phyloP scores from a whole-genome alignment of 257 asterid genomes.

The Marsdenia floribunda region DNA sequence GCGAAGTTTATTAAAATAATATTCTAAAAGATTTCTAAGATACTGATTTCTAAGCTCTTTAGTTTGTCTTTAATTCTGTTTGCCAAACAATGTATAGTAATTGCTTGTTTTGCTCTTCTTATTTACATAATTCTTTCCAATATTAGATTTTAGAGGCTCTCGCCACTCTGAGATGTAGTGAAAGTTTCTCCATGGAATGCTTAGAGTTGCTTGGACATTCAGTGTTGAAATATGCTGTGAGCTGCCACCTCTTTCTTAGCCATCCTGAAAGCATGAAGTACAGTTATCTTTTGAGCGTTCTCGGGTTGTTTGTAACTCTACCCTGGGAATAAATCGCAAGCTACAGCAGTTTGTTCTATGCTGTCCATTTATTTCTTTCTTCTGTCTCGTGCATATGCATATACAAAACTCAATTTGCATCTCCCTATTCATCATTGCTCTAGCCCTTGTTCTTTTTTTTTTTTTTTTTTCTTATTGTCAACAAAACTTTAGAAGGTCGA shows the following conservation, averaged over 20 bases:
- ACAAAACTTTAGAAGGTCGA: neutral
- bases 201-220: slow-evolving; percentile 94
- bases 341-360: slow-evolving; percentile 55
- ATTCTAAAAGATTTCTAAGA: neutral
- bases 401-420: neutral
- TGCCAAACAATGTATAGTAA: neutral
- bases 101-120: slow-evolving; percentile 12
- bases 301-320: slow-evolving; percentile 48
- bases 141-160: slow-evolving; percentile 84
- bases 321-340: slow-evolving; percentile 56
- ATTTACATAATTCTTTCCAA: slow-evolving; percentile 19
- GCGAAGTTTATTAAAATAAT: neutral
- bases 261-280: slow-evolving; percentile 72
- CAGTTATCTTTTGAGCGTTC: slow-evolving; percentile 49
- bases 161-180: slow-evolving; percentile 71
- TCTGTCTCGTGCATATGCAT: neutral
- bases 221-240: slow-evolving; percentile 65
- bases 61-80: slow-evolving; percentile 42
- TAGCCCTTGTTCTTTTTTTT: neutral
- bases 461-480: neutral
- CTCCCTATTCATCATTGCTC: neutral
- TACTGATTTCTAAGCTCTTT: slow-evolving; percentile 42
- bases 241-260: slow-evolving; percentile 79
- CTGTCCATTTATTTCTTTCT: neutral
- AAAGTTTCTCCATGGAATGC: slow-evolving; percentile 92